These are phyloP conservation scores for Miscanthus sacchariflorus DNA, from an alignment of 202 grass and related monocot genomes.

Conservation along the genomic window DNA sequence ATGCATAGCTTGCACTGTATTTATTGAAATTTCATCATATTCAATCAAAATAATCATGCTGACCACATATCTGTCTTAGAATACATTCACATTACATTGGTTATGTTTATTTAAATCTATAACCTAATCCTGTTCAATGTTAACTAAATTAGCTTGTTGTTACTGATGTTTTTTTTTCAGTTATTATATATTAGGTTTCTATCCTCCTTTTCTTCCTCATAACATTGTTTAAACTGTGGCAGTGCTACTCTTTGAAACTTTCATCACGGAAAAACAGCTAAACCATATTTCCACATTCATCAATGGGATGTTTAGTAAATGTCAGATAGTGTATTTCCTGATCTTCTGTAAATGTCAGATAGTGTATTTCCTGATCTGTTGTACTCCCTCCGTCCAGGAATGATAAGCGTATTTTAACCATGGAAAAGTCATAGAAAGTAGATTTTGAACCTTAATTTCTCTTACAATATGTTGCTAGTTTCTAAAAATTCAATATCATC, in stretches of 20 bases:
- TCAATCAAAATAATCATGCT: slow-evolving; percentile 8
- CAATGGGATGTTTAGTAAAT: background rate
- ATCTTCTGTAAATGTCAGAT: background rate
- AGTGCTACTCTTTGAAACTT: background rate
- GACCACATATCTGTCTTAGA: background rate
- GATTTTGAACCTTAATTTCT: background rate
- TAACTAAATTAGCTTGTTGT: background rate
- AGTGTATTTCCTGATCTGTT: background rate
- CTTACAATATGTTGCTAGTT: background rate
- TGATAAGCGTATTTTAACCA: background rate
- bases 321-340: background rate
- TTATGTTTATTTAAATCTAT: slow-evolving; percentile 22
- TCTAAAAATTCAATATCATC: background rate
- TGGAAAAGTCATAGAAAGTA: background rate
- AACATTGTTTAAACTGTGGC: slow-evolving; percentile 1
- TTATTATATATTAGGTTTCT: background rate
- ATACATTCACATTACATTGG: background rate
- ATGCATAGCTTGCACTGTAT: slow-evolving; percentile 4
- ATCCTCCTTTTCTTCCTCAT: slow-evolving; percentile 6
- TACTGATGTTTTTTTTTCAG: background rate
- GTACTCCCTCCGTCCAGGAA: background rate
- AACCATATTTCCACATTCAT: background rate
- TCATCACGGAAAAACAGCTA: background rate
- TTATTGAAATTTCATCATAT: background rate
- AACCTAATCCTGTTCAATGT: background rate